Base-by-base conservation (phyloP, 169 alveolate species). In the Pseudocohnilembus persalinus region DNA sequence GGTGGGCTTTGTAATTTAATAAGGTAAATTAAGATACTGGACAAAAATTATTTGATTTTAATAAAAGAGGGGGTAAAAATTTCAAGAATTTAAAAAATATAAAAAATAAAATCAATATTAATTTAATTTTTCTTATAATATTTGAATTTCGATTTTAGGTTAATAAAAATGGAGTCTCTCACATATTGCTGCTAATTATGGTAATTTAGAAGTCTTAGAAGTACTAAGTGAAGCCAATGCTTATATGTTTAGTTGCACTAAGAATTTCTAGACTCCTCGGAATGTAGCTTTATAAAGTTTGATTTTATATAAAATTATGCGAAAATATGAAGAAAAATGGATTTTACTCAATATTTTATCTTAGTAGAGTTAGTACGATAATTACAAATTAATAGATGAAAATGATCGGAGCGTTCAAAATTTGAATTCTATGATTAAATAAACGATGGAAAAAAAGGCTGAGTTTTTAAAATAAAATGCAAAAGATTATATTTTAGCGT, bases 141-240 rank as follows among this genome's bases (percentile, higher is more conserved):
- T 49, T 11, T 49, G 20, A 11, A 49, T 49, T 49, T 49, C 68
- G 20, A 4, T 11, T 11, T 49, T 49, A 49, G 68, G 68, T 49
- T 11, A 4, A 11, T 49, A 11, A 49, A 79, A 79, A 79, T 79
- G 84, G 84, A 79, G 76, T 32, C 64, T 79, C 0, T 34, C 64
- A 35, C 84, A 79, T 63, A n/a, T 64, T 49, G 84, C 84, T 29
- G 84, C 84, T 29, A 79, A 79, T 29, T 79, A 64, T 34, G 84
- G 84, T n/a, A 79, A 79, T 29, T 34, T 79, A 49, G 76, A 29
- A 0, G 64, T 79, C 31, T 73, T 79, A 1, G 84, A 79, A 20
- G 31, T 79, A 35, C 76, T 79, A 1, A 34, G 75, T n/a, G 84
- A 79, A 35, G 84, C 84, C 20, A 79, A 79, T 64, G 35, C 84